phyloP scores from a whole-genome alignment of 148 eudicot species.

The Suaeda aralocaspica region DNA sequence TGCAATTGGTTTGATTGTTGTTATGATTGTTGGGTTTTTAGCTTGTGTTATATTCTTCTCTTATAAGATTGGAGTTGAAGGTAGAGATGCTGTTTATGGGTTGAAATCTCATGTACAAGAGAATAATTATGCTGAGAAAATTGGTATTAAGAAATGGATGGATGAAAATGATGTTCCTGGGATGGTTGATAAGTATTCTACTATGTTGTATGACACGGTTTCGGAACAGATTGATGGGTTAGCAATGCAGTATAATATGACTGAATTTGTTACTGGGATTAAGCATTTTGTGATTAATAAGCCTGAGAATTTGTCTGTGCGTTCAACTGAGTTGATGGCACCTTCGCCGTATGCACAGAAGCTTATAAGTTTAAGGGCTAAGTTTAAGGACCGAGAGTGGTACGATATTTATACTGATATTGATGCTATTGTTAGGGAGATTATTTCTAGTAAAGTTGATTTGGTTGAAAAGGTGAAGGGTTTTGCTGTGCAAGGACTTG shows the following conservation, averaged over 20 bases:
- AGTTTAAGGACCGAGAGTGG: constrained; percentile 75
- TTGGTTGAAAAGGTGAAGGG: constrained; percentile 72
- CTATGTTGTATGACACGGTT: constrained; percentile 64
- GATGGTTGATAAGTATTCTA: constrained; percentile 67
- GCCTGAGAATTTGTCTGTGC: constrained; percentile 41
- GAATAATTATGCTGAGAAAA: constrained; percentile 75
- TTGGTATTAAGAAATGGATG: constrained; percentile 90
- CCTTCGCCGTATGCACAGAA: constrained; percentile 72
- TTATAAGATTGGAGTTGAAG: constrained; percentile 85
- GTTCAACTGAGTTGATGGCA: constrained; percentile 38
- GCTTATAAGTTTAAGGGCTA: constrained; percentile 51
- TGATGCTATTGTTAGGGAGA: constrained; percentile 57
- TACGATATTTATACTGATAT: constrained; percentile 58
- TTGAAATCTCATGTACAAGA: constrained; percentile 71
- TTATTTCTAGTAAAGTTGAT: constrained; percentile 52
- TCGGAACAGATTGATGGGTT: constrained; percentile 76
- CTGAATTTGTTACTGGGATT: constrained; percentile 70
- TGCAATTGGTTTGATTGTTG: constrained; percentile 77
- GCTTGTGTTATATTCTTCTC: constrained; percentile 67
- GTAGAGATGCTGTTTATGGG: constrained; percentile 74
- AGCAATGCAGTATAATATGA: constrained; percentile 90
- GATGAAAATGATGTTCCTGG: constrained; percentile 91
- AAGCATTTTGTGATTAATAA: constrained; percentile 67
- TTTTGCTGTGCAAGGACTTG: constrained; percentile 71
- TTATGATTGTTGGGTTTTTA: constrained; percentile 70